Evolutionary conservation across 2,329 filamentous ascomycete genomes (phyloP), one percentile per base, ranked within the genome.

Genomic region (Cryphonectria carpinicola): DNA sequence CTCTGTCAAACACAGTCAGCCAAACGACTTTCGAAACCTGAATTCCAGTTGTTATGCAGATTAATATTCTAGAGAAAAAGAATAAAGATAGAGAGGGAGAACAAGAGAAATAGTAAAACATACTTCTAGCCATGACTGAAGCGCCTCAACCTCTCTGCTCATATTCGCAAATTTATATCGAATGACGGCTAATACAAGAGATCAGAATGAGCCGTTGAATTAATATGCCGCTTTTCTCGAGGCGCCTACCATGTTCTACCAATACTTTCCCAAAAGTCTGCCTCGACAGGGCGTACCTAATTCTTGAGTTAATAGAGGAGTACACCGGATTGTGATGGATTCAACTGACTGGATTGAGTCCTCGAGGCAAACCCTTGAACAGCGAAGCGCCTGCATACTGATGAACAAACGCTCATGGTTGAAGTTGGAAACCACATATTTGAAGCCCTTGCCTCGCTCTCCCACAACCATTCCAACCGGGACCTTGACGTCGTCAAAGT

Each of bases 341-440:
- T 32, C 11, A 19, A 70, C 68, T 73, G 86, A 84, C 5, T 76
- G 77, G 70, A 85, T 84, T 0, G 86, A 83, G 72, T 86, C 84
- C 58, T 85, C 83, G 8, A 83, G 77, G 72, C 85, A 87, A 0
- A 86, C 82, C 3, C 87, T 82, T 3, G 86, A 84, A 74, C 87
- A 84, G n/a, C 87, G 82, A 58, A 89, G 85, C 56, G 84, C 84
- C 39, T 83, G 82, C 6, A 86, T 84, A 1, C 84, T 82, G 76
- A 90, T 83, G 74, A 85, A 84, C 70, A 86, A 86, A 13, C 88
- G 80, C 76, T 89, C 88, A 35, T 85, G 81, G 73, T 87, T 86
- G 77, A 87, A 87, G 74, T 86, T 75, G 39, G 74, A 73, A 58
- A 75, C 72, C 41, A 74, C 72, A 43, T 74, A 73, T 52, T 72